These are phyloP conservation scores for Coniferiporia weirii DNA, from an alignment of 1,284 basidiomycete genomes.

Conservation along the genomic window DNA sequence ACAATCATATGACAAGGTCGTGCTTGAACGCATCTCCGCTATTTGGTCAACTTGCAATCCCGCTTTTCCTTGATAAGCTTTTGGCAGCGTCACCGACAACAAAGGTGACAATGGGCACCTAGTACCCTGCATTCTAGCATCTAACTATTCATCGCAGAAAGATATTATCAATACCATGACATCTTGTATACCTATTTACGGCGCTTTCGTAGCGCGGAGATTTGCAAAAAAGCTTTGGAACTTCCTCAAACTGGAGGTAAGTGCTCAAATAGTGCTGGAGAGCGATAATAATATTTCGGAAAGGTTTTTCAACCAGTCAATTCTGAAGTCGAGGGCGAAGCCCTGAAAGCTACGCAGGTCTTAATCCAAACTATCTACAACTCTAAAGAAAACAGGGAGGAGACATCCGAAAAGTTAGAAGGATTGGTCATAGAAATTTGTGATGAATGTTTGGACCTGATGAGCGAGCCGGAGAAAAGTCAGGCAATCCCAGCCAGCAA, in stretches of 20 bases:
- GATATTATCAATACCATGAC: constrained; percentile 78
- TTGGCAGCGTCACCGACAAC: constrained; percentile 76
- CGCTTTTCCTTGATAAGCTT: constrained; percentile 91
- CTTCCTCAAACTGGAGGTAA: constrained; percentile 80
- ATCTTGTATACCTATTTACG: constrained; percentile 79
- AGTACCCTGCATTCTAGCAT: neutral
- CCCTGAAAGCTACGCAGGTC: constrained; percentile 64
- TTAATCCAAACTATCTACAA: constrained; percentile 71
- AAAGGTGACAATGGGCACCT: constrained; percentile 52
- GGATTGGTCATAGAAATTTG: constrained; percentile 70
- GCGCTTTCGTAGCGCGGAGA: constrained; percentile 52
- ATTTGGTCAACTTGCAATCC: constrained; percentile 83
- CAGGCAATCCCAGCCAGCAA: constrained; percentile 83
- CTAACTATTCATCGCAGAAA: constrained; percentile 42
- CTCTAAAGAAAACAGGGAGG: constrained; percentile 28
- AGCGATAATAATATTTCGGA: neutral
- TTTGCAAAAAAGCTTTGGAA: constrained; percentile 81
- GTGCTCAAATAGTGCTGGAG: constrained; percentile 7
- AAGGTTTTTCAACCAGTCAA: constrained; percentile 92
- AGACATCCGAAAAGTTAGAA: constrained; percentile 39
- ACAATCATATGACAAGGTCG: constrained; percentile 23
- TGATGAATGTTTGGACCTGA: constrained; percentile 71
- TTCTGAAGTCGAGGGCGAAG: constrained; percentile 61
- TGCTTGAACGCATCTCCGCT: constrained; percentile 78
- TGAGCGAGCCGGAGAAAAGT: constrained; percentile 88